These are phyloP conservation scores for Astragalus membranaceus DNA, from an alignment of 306 rosid species.

Conservation along the genomic window DNA sequence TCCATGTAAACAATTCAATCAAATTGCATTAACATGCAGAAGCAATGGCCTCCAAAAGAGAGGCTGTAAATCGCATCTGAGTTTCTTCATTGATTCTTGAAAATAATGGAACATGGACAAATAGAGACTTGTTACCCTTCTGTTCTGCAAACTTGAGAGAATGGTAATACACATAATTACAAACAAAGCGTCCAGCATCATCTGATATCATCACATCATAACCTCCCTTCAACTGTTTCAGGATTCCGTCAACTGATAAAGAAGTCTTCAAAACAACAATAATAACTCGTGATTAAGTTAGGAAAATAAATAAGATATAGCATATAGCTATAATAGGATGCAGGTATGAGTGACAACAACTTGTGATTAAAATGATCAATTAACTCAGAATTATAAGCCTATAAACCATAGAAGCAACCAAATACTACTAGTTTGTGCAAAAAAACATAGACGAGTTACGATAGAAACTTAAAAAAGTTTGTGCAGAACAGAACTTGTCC, in stretches of 20 bases:
- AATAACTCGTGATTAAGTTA: constrained; percentile 28
- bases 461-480: too few relatives aligned
- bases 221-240: constrained; percentile 44
- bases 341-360: not conserved
- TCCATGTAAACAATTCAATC: not conserved
- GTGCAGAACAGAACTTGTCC: too few relatives aligned
- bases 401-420: not conserved
- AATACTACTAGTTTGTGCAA: too few relatives aligned
- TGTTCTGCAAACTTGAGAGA: constrained; percentile 78
- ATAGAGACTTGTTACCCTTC: constrained; percentile 74
- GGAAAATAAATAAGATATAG: not conserved
- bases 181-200: constrained; percentile 84
- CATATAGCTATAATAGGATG: not conserved
- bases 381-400: not conserved
- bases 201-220: constrained; percentile 51
- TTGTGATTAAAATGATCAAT: not conserved
- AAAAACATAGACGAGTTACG: too few relatives aligned
- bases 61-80: constrained; percentile 57
- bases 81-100: constrained; percentile 66
- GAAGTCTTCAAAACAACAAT: constrained; percentile 46
- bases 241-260: constrained; percentile 40
- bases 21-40: constrained; percentile 37
- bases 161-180: constrained; percentile 80
- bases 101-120: constrained; percentile 82
- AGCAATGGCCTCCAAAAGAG: constrained; percentile 76